Evolutionary conservation across 495 filamentous ascomycete genomes (phyloP).

Genomic region (Glarea lozoyensis): DNA sequence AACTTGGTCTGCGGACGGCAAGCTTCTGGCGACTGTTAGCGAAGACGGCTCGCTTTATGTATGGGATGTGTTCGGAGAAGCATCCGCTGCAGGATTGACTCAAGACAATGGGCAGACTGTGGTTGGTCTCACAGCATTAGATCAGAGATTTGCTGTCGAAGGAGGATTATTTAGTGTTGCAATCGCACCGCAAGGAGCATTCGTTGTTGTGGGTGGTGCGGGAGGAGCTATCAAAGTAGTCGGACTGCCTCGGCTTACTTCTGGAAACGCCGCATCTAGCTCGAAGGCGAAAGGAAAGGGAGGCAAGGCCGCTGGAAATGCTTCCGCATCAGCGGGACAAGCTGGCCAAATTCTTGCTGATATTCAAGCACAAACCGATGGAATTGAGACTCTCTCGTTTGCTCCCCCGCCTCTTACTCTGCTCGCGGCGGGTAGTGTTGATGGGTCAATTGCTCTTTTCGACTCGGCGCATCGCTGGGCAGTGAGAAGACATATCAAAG

Average conservation of each 20-base stretch:
- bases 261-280: constrained; percentile 29
- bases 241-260: constrained; percentile 62
- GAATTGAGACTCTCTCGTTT: constrained; percentile 81
- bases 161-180: constrained; percentile 85
- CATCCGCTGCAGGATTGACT: constrained; percentile 62
- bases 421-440: constrained; percentile 81
- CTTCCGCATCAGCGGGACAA: constrained; percentile 44
- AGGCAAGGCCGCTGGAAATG: constrained; percentile 25
- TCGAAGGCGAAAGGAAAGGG: constrained; percentile 39
- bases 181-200: constrained; percentile 63
- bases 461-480: constrained; percentile 79
- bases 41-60: constrained; percentile 88
- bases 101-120: constrained; percentile 61
- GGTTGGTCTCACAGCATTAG: constrained; percentile 68
- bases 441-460: constrained; percentile 82
- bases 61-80: constrained; percentile 84
- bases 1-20: constrained; percentile 82
- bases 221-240: constrained; percentile 76
- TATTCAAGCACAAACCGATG: constrained; percentile 57
- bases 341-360: constrained; percentile 69
- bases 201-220: constrained; percentile 81
- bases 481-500: constrained; percentile 65
- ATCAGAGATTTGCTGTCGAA: constrained; percentile 86
- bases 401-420: constrained; percentile 63
- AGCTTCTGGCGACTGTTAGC: constrained; percentile 77